Evolutionary conservation across 495 filamentous ascomycete species (phyloP).

Genomic region (Hypoxylon subgilvum): DNA sequence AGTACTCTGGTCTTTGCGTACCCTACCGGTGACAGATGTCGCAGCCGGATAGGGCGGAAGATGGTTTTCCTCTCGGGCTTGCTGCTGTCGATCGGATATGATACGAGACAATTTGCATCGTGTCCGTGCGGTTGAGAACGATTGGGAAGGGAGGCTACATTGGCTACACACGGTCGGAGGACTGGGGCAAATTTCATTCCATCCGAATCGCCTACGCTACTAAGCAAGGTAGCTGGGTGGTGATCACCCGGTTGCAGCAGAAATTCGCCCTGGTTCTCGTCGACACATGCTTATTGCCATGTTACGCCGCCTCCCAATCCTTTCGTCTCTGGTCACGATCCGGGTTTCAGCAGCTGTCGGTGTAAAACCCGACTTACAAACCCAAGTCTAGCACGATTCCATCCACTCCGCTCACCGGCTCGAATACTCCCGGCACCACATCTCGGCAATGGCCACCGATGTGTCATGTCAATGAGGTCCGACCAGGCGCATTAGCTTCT

Average conservation of each 20-base stretch:
- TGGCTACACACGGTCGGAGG: conserved; percentile 52
- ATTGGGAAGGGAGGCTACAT: conserved; percentile 47
- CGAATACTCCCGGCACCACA: conserved; percentile 47
- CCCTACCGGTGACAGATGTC: conserved; percentile 51
- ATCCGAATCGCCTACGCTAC: conserved; percentile 46
- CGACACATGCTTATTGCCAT: conserved; percentile 34
- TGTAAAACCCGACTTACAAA: conserved; percentile 30
- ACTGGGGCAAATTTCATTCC: conserved; percentile 34
- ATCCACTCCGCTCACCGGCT: conserved; percentile 34
- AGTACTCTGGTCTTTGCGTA: conserved; percentile 62
- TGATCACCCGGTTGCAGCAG: conserved; percentile 48
- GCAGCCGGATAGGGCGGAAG: conserved; percentile 37
- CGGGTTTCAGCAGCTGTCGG: conserved; percentile 21
- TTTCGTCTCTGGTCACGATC: conserved; percentile 32
- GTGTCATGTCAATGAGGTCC: conserved; percentile 52
- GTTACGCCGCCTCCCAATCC: conserved; percentile 48
- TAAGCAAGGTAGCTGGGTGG: conserved; percentile 42
- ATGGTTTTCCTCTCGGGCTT: conserved; percentile 44
- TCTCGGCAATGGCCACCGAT: conserved; percentile 51
- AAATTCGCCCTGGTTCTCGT: conserved; percentile 33
- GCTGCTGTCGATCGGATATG: conserved; percentile 39
- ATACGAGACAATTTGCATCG: neutral
- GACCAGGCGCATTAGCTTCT: conserved; percentile 80
- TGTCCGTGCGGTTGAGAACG: conserved; percentile 29
- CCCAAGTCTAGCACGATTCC: conserved; percentile 9